Evolutionary conservation across 2,329 filamentous ascomycete genomes (phyloP).

Genomic region (Epichloe bromicola): DNA sequence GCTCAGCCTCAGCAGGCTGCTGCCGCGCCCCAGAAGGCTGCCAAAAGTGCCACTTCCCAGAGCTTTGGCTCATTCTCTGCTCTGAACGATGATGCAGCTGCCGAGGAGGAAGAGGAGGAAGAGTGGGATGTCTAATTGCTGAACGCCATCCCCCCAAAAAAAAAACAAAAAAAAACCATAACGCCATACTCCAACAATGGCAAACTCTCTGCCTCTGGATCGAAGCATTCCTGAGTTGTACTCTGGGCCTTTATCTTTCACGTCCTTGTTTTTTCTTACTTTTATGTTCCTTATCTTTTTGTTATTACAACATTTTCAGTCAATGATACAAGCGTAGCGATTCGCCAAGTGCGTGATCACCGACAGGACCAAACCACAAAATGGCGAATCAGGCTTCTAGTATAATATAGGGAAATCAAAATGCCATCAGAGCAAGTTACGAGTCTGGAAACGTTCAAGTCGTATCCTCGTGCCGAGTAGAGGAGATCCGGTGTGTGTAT

Average conservation of each 20-base stretch:
- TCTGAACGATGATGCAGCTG: constrained; percentile 27
- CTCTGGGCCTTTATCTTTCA: not conserved
- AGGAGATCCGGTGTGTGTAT: too few relatives aligned
- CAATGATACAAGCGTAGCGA: too few relatives aligned
- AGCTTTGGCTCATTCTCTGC: constrained; percentile 37
- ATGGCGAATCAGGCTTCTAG: not conserved
- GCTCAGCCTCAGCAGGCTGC: constrained; percentile 19
- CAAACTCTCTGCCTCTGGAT: not conserved
- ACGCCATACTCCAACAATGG: not conserved
- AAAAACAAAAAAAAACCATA: not conserved
- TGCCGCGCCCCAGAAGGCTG: constrained; percentile 14
- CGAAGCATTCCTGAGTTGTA: not conserved
- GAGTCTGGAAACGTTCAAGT: too few relatives aligned
- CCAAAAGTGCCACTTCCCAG: constrained; percentile 20
- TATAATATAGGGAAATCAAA: not conserved
- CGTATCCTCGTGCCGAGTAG: too few relatives aligned
- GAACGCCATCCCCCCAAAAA: not conserved
- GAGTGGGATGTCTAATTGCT: constrained; percentile 38
- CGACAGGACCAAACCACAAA: not conserved
- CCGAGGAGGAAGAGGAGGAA: constrained; percentile 30
- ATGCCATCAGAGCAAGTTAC: not conserved
- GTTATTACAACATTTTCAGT: not conserved
- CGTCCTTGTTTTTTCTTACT: not conserved
- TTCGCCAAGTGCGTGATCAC: not conserved
- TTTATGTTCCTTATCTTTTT: not conserved